These are phyloP conservation scores for Phytopythium mirpurense DNA, from an alignment of 352 stramenopile species.

Conservation along the genomic window DNA sequence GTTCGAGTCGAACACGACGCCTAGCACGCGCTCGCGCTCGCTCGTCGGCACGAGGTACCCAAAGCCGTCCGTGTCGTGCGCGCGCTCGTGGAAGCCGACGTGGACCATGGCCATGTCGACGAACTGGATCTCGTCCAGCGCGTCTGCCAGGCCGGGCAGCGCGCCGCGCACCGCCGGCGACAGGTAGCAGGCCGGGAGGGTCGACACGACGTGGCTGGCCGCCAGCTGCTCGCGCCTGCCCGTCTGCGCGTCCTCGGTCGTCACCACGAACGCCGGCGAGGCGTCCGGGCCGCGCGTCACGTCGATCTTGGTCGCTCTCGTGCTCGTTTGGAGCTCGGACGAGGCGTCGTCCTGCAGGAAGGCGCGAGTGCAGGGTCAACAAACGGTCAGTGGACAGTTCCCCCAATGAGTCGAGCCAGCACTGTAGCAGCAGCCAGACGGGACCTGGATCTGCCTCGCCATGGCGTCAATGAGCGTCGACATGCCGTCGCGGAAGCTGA, in stretches of 20 bases:
- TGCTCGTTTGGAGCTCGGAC: slow-evolving; percentile 34
- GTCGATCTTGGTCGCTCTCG: slow-evolving; percentile 24
- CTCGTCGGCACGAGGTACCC: slow-evolving; percentile 78
- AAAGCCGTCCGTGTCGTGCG: slow-evolving; percentile 71
- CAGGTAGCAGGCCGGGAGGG: slow-evolving; percentile 60
- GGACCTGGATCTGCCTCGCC: slow-evolving; percentile 30
- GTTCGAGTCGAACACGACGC: slow-evolving; percentile 87
- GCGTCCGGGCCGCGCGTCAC: slow-evolving; percentile 10
- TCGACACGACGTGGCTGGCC: slow-evolving; percentile 74
- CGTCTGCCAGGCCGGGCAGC: slow-evolving; percentile 38
- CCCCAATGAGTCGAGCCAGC: no score
- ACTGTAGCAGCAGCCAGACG: no score
- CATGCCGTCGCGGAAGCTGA: slow-evolving; percentile 84
- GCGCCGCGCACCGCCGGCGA: slow-evolving; percentile 33
- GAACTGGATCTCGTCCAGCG: slow-evolving; percentile 65
- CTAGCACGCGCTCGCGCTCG: slow-evolving; percentile 69
- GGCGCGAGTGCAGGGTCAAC: no score
- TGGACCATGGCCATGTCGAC: slow-evolving; percentile 83
- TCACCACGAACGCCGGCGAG: slow-evolving; percentile 28
- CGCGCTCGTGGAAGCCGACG: slow-evolving; percentile 54
- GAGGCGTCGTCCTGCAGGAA: slow-evolving; percentile 23
- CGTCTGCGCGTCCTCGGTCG: slow-evolving; percentile 25
- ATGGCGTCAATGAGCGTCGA: slow-evolving; percentile 57
- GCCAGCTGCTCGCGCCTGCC: slow-evolving; percentile 30
- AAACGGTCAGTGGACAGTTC: slow-evolving; percentile 2